A percentile compares a stretch with the other conserved stretches of the same genome.
phyloP scores from a whole-genome alignment of 202 grass and related monocot species.

The Digitaria exilis region DNA sequence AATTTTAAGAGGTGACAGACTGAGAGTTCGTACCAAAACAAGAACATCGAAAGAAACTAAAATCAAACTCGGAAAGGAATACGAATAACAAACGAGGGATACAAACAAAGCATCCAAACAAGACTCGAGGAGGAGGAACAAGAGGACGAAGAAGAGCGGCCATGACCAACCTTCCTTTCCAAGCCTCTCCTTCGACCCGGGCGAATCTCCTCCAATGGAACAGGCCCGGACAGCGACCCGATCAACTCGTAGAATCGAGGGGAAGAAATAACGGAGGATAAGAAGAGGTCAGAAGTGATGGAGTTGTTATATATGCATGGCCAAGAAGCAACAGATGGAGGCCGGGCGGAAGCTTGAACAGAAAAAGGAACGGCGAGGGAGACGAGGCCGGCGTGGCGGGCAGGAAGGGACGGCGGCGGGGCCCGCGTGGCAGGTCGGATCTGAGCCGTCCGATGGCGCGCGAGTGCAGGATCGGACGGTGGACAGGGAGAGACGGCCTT shows the following conservation, averaged over 20 bases:
- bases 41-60: not conserved
- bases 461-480: constrained; percentile 48
- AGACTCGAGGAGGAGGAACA: not conserved
- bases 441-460: constrained; percentile 51
- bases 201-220: constrained; percentile 32
- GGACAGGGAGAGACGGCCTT: not conserved
- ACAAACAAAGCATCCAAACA: not conserved
- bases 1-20: not conserved
- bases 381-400: constrained; percentile 28
- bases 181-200: not conserved
- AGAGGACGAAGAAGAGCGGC: not conserved
- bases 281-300: constrained; percentile 13
- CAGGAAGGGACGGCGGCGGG: constrained; percentile 34
- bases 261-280: not conserved
- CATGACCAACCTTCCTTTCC: constrained; percentile 34
- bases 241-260: constrained; percentile 3
- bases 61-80: not conserved
- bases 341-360: not conserved
- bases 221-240: constrained; percentile 4
- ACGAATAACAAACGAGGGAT: not conserved
- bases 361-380: not conserved
- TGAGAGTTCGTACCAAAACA: not conserved
- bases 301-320: constrained; percentile 51
- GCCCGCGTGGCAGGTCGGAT: constrained; percentile 12
- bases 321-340: constrained; percentile 18